Conservation (phyloP, 2,329 filamentous ascomycete genomes). For the Orbilia brochopaga region DNA sequence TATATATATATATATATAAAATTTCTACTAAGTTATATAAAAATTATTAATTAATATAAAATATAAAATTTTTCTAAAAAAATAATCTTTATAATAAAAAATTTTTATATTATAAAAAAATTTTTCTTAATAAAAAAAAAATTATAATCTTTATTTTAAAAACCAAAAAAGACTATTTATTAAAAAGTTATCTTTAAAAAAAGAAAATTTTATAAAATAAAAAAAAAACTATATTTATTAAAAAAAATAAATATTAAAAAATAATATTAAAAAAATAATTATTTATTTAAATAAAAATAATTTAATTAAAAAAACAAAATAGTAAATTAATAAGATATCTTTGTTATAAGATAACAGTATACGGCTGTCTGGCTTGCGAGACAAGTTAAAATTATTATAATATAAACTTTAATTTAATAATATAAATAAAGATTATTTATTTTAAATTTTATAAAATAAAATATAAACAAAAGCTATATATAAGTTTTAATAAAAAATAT, state of each 20-base stretch:
- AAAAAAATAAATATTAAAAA: neutral
- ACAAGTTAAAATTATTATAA: neutral
- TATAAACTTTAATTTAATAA: neutral
- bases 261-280: too few species aligned
- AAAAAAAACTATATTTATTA: too few species aligned
- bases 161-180: too few species aligned
- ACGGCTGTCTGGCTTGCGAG: neutral
- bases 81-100: constrained; percentile 12
- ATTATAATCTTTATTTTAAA: constrained; percentile 1
- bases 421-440: neutral
- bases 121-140: neutral
- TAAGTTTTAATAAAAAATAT: too few species aligned
- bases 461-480: too few species aligned
- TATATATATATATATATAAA: neutral
- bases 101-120: neutral
- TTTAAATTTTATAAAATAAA: neutral
- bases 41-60: constrained; percentile 11
- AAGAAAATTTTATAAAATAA: too few species aligned
- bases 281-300: neutral
- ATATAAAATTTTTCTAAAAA: constrained; percentile 19
- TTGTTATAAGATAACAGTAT: neutral
- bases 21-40: constrained; percentile 5
- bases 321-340: neutral
- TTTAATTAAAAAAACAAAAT: neutral
- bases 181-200: too few species aligned